Evolutionary conservation across 2,329 filamentous ascomycete genomes (phyloP).

Genomic region (Ascochyta fabae): DNA sequence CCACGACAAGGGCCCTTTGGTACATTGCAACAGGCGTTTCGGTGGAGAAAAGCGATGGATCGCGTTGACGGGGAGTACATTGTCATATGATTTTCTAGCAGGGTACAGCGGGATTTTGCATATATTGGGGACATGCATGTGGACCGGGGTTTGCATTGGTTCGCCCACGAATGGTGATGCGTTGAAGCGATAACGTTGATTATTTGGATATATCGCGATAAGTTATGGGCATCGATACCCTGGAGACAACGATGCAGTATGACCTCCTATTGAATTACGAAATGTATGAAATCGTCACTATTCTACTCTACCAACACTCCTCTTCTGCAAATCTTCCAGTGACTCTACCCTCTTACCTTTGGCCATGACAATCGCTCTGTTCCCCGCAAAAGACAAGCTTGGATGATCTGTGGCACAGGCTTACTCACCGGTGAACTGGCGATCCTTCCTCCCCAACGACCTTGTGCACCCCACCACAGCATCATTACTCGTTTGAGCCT

Average conservation of each 20-base stretch:
- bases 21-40: slow-evolving; percentile 48
- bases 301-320: slow-evolving; percentile 2
- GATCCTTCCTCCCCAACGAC: background rate
- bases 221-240: slow-evolving; percentile 18
- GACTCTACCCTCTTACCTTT: background rate
- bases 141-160: slow-evolving; percentile 18
- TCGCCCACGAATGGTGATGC: slow-evolving; percentile 14
- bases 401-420: slow-evolving; percentile 1
- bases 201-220: slow-evolving; percentile 12
- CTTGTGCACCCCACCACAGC: slow-evolving; percentile 8
- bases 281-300: slow-evolving; percentile 18
- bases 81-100: slow-evolving; percentile 50
- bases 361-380: background rate
- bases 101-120: slow-evolving; percentile 23
- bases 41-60: slow-evolving; percentile 60
- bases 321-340: background rate
- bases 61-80: slow-evolving; percentile 60
- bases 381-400: background rate
- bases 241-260: slow-evolving; percentile 8
- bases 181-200: slow-evolving; percentile 14
- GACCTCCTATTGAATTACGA: slow-evolving; percentile 16
- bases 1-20: slow-evolving; percentile 30
- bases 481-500: slow-evolving; percentile 1
- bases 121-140: slow-evolving; percentile 13
- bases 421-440: slow-evolving; percentile 3